phyloP scores from a whole-genome alignment of 2,329 filamentous ascomycete genomes.

The Coniochaeta ligniaria region DNA sequence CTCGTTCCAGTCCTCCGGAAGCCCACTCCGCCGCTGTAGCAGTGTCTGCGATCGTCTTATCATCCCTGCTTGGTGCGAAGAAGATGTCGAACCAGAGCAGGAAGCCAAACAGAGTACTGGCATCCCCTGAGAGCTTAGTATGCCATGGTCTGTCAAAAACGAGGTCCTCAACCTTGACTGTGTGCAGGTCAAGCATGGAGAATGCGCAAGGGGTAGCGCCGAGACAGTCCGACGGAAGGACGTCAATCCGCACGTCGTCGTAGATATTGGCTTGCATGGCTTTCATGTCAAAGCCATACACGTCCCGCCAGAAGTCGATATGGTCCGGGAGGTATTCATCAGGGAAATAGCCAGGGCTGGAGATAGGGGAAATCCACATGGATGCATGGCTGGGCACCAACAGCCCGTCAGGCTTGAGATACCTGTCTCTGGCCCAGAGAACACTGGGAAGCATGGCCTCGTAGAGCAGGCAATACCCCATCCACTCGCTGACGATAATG shows the following conservation, averaged over 20 bases:
- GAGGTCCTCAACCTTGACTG: slow-evolving; percentile 63
- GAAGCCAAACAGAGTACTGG: slow-evolving; percentile 75
- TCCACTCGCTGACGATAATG: slow-evolving; percentile 96
- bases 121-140: slow-evolving; percentile 51
- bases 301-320: slow-evolving; percentile 79
- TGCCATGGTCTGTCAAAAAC: slow-evolving; percentile 66
- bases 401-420: slow-evolving; percentile 71
- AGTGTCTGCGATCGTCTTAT: slow-evolving; percentile 39
- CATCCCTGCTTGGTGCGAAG: slow-evolving; percentile 60
- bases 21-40: slow-evolving; percentile 59
- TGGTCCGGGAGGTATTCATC: slow-evolving; percentile 70
- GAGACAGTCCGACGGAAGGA: slow-evolving; percentile 55
- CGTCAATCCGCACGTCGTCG: slow-evolving; percentile 73
- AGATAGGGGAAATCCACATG: slow-evolving; percentile 73
- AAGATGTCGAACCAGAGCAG: slow-evolving; percentile 93
- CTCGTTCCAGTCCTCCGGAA: slow-evolving; percentile 48
- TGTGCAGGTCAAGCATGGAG: slow-evolving; percentile 70
- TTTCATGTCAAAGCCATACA: slow-evolving; percentile 93
- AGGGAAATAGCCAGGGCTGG: slow-evolving; percentile 38
- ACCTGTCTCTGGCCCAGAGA: slow-evolving; percentile 78
- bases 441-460: slow-evolving; percentile 96
- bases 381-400: slow-evolving; percentile 83
- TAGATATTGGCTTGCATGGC: slow-evolving; percentile 80
- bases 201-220: slow-evolving; percentile 59
- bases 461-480: slow-evolving; percentile 90